Base-by-base conservation (phyloP, 345 rosid species). In the Populus pruinosa region DNA sequence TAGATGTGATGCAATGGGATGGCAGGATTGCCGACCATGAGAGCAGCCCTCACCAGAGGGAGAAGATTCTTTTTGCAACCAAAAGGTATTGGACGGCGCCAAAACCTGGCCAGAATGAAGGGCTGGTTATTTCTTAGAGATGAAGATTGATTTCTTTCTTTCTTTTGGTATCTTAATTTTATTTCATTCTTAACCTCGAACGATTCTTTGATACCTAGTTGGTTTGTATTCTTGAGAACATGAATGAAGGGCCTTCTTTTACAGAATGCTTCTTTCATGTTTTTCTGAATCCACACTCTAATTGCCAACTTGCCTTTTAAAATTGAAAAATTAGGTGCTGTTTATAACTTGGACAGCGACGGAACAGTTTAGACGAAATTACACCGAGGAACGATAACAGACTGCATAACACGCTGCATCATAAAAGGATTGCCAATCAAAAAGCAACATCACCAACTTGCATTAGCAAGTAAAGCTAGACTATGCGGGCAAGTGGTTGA, bases 21-120 rank as follows among this genome's bases (percentile, higher is more conserved):
- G 91, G 92, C 39, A 86, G 90, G 78, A 89, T 96, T 72, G 86
- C 82, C 5, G 98, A 96, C 76, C 97, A 96, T 67, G 99, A 96
- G 84, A 76, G 82, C 1, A 87, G 96, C 43, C 93, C 99, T 12
- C 92, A 82, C 69, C 78, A 85, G 36, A 89, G 99, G 81, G 91
- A 86, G 80, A 96, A 93, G 83, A 86, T 93, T 73, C 91, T 92
- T 50, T 89, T 89, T 76, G 98, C 97, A 2, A 81, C 74, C n/a
- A 96, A 96, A 82, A 85, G 76, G 70, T 91, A 93, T 70, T 96
- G 98, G 99, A 90, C 96, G 0, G 82, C 87, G 78, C 88, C 91
- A 0, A 56, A 67, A 3, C 59, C 88, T 1, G 3, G 43, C 23
- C 81, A 70, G 41, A 61, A 72, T 8, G 56, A 18, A 12, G 6